Conservation (phyloP, 768 basidiomycete species). For the Solioccasus polychromus region DNA sequence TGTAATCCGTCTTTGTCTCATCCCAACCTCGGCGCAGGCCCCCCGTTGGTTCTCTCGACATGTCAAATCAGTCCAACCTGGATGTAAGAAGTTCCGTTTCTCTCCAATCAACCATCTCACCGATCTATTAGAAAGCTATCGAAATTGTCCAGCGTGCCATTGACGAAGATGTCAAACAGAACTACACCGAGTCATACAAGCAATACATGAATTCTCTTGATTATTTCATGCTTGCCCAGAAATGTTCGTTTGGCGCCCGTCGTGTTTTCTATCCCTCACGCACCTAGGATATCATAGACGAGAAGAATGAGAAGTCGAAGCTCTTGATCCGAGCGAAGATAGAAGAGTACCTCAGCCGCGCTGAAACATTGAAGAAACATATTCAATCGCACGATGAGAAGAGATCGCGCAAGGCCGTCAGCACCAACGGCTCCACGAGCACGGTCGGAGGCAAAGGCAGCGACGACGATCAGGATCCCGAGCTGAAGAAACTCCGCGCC, state of each 20-base stretch:
- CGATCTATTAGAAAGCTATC: conserved; percentile 62
- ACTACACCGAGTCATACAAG: conserved; percentile 94
- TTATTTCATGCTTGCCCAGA: conserved; percentile 97
- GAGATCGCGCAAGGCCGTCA: conserved; percentile 43
- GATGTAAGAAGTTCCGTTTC: conserved; percentile 37
- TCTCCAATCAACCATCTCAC: conserved; percentile 11
- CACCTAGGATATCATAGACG: conserved; percentile 38
- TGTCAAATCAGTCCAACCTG: conserved; percentile 45
- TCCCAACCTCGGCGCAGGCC: background rate
- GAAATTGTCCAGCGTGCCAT: conserved; percentile 91
- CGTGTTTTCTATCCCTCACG: background rate
- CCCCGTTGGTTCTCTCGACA: conserved; percentile 13
- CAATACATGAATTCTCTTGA: conserved; percentile 93
- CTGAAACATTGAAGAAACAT: conserved; percentile 89
- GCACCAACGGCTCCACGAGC: conserved; percentile 46
- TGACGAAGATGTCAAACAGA: conserved; percentile 88
- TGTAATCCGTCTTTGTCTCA: conserved; percentile 1
- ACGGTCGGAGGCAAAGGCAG: conserved; percentile 44
- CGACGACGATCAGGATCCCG: conserved; percentile 79
- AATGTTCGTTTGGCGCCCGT: conserved; percentile 50
- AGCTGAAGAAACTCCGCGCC: conserved; percentile 94
- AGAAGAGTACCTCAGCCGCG: conserved; percentile 85
- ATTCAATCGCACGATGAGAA: conserved; percentile 62
- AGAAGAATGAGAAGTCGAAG: conserved; percentile 94
- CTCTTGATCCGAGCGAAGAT: conserved; percentile 83